Conservation (phyloP, 176 grass and related monocot genomes). For the Stipa capillata region DNA sequence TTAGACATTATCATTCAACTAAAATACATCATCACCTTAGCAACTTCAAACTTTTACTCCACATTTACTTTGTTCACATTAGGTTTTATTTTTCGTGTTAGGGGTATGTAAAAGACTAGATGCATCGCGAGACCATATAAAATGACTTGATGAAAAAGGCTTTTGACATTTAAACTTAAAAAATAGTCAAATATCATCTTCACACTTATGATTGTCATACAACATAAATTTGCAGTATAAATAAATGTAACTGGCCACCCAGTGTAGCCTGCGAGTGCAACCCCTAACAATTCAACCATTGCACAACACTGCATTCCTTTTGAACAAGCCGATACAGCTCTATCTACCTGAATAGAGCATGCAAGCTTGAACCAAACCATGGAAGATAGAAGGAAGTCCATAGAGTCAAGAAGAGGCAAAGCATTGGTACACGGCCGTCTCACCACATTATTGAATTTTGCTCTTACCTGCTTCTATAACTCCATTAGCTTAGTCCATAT, state of each 20-base stretch:
- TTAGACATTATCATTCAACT: not conserved
- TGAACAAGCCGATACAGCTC: not conserved
- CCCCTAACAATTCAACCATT: not conserved
- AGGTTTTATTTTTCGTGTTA: not conserved
- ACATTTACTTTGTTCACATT: too few species aligned
- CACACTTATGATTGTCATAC: not conserved
- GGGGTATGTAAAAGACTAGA: not conserved
- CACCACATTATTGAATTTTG: not conserved
- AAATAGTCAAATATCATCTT: not conserved
- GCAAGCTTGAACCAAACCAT: not conserved
- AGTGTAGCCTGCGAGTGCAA: not conserved
- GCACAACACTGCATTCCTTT: not conserved
- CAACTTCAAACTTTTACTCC: not conserved
- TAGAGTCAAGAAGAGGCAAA: not conserved
- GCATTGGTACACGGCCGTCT: not conserved
- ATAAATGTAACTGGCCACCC: not conserved
- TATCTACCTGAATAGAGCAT: not conserved
- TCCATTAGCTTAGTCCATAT: not conserved
- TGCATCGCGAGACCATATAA: not conserved
- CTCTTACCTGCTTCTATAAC: not conserved
- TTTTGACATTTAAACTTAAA: not conserved
- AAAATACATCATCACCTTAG: not conserved
- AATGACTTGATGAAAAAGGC: not conserved
- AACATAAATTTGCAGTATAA: not conserved
- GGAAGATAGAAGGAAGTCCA: not conserved